Evolutionary conservation across 2,329 filamentous ascomycete genomes (phyloP), one percentile per base, ranked within the genome.

Genomic region (Epichloe brachyelytri): DNA sequence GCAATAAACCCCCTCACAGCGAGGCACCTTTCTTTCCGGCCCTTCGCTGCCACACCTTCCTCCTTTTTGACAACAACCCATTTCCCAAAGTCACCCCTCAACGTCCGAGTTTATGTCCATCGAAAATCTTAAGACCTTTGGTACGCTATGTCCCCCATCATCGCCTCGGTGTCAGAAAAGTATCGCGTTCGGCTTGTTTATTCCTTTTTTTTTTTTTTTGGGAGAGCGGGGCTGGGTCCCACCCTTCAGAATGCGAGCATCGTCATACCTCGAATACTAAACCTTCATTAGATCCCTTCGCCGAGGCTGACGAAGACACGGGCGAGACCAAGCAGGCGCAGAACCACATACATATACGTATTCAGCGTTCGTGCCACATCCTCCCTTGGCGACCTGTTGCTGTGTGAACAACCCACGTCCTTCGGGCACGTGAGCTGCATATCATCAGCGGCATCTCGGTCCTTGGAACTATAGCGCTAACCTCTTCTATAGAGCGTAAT

Each of bases 241-340:
- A 41, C 6, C 26, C 30, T 33, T 20, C 17, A 15, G 5, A 34
- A 44, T 38, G 60, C 66, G 69, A 53, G 67, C 59, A 17, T 48
- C 26, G 11, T 50, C 36, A 17, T 14, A 3, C 7, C 33, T 33
- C n/a, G 10, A 41, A 37, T 36, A 10, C 49, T 51, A 19, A 51
- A 5, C 17, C 10, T 19, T 46, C 19, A 17, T 63, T 68, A 96
- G 93, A 98, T 85, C 93, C 93, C 86, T 98, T 98, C 88, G 93
- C 93, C 85, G 93, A 97, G 88, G 93, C 90, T 83, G 93, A 96
- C 88, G 91, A 96, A 85, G 90, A 95, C 74, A 89, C 86, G 73
- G 90, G 89, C 79, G 87, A 95, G 77, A 85, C 83, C 71, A 93
- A 93, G 76, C 86, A 93, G 79, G 83, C 86, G 71, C 88, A 95